These are phyloP conservation scores for Stagonosporopsis chrysanthemi DNA, from an alignment of 2,329 filamentous ascomycete species.

Conservation along the genomic window DNA sequence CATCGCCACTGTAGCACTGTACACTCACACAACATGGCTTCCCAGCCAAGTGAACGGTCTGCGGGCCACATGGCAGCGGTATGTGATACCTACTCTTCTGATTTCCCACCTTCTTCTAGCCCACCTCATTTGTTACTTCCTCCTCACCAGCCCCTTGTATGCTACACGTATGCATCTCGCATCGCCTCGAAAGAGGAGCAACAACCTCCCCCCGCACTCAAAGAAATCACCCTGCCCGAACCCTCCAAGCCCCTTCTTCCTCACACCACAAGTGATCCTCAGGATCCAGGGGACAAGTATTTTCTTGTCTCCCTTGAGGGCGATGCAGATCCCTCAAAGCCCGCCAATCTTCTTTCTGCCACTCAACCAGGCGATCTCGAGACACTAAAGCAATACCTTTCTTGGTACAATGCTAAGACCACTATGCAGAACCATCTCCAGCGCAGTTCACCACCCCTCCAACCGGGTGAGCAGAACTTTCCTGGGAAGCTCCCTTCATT, in stretches of 20 bases:
- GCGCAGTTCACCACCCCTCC: constrained; percentile 45
- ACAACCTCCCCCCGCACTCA: background rate
- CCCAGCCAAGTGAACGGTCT: constrained; percentile 33
- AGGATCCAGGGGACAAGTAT: background rate
- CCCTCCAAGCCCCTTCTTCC: background rate
- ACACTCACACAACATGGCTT: constrained; percentile 41
- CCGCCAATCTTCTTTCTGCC: background rate
- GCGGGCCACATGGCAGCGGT: constrained; percentile 40
- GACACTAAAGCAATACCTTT: background rate
- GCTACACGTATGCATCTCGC: background rate
- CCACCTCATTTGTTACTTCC: constrained; percentile 9
- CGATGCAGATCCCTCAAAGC: background rate
- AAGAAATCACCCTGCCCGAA: constrained; percentile 5
- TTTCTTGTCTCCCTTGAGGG: background rate
- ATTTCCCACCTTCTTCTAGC: constrained; percentile 5
- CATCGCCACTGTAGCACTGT: constrained; percentile 40
- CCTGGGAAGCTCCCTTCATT: constrained; percentile 42
- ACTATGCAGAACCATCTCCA: constrained; percentile 36
- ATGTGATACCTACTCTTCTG: constrained; percentile 29
- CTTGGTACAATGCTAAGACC: constrained; percentile 13
- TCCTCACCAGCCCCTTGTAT: background rate
- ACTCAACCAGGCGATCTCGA: background rate
- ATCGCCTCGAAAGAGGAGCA: background rate
- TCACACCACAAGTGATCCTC: background rate
- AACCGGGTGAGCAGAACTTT: constrained; percentile 40